Evolutionary conservation across 805 yeast genomes (phyloP).

Genomic region (Torulaspora delbrueckii): DNA sequence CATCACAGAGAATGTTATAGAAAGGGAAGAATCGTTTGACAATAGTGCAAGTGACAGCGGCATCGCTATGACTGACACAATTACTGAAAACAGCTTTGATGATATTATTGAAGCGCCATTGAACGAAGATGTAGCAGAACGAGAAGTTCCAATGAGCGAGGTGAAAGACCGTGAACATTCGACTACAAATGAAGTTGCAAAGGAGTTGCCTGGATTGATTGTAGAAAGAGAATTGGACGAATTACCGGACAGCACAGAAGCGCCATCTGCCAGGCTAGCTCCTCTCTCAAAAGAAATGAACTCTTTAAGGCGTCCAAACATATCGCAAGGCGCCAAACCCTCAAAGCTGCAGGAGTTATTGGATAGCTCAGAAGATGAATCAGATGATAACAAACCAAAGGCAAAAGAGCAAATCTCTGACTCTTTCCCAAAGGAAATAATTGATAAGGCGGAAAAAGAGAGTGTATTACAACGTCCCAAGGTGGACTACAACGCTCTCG

Average conservation of each 20-base stretch:
- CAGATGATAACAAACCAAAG: not conserved
- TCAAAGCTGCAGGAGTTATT: not conserved
- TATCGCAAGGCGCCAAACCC: not conserved
- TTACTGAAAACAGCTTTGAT: not conserved
- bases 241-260: not conserved
- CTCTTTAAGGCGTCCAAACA: not conserved
- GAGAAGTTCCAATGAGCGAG: not conserved
- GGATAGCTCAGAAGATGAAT: not conserved
- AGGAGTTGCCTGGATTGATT: constrained; percentile 1
- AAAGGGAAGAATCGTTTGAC: not conserved
- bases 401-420: not conserved
- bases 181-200: no score
- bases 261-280: not conserved
- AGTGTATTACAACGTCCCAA: not conserved
- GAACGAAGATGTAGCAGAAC: not conserved
- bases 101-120: not conserved
- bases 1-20: not conserved
- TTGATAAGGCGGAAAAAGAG: constrained; percentile 4
- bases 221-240: constrained; percentile 7
- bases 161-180: not conserved
- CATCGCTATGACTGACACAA: not conserved
- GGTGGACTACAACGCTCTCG: constrained; percentile 41
- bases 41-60: not conserved
- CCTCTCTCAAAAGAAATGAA: not conserved
- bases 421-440: constrained; percentile 14